Evolutionary conservation across 805 yeast species (phyloP).

Genomic region (Teunomyces lycoperdinae): DNA sequence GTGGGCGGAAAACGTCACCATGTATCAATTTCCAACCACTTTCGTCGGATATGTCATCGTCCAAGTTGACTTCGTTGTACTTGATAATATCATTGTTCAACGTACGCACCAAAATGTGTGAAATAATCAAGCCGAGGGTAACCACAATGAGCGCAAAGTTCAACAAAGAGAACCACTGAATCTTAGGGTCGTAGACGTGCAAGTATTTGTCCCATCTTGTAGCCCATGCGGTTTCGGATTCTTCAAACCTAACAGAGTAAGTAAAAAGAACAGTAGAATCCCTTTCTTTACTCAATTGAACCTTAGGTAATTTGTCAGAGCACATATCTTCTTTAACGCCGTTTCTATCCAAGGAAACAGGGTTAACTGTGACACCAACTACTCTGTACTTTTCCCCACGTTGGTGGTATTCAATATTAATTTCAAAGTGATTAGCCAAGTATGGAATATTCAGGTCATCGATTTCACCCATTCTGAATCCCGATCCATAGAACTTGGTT

Average conservation of each 20-base stretch:
- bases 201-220: slow-evolving; percentile 98
- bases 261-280: slow-evolving; percentile 68
- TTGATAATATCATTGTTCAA: slow-evolving; percentile 80
- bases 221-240: slow-evolving; percentile 84
- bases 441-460: slow-evolving; percentile 56
- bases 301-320: slow-evolving; percentile 32
- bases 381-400: slow-evolving; percentile 72
- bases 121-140: slow-evolving; percentile 71
- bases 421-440: slow-evolving; percentile 77
- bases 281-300: slow-evolving; percentile 47
- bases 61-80: slow-evolving; percentile 86
- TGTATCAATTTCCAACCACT: slow-evolving; percentile 96
- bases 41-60: slow-evolving; percentile 85
- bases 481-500: slow-evolving; percentile 68
- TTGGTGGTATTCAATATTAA: slow-evolving; percentile 78
- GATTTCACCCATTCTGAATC: slow-evolving; percentile 74
- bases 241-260: slow-evolving; percentile 75
- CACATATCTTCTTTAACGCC: slow-evolving; percentile 28
- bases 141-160: slow-evolving; percentile 82
- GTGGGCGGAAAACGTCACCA: slow-evolving; percentile 92
- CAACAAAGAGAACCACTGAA: slow-evolving; percentile 92
- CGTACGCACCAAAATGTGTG: slow-evolving; percentile 74
- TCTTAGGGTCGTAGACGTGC: slow-evolving; percentile 86
- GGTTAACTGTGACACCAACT: slow-evolving; percentile 83
- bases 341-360: slow-evolving; percentile 51